Evolutionary conservation across 2,329 filamentous ascomycete species (phyloP).

Genomic region (Tympanopsis confertula): DNA sequence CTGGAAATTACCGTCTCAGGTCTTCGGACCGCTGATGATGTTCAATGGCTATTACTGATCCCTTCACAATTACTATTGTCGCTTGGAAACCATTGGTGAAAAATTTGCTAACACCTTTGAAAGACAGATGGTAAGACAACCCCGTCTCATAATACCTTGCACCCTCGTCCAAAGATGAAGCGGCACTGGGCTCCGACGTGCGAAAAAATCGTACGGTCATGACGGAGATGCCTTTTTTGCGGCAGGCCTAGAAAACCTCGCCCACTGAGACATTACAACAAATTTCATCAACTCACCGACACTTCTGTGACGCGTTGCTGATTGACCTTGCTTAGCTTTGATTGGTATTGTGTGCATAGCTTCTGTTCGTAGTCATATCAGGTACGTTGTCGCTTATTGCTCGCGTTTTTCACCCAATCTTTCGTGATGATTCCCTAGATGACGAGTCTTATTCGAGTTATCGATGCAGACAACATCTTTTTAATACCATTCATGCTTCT

Average conservation of each 20-base stretch:
- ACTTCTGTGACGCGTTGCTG: not conserved
- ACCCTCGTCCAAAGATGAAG: slow-evolving; percentile 33
- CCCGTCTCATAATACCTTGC: slow-evolving; percentile 1
- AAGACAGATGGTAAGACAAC: too few relatives aligned
- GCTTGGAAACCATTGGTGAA: slow-evolving; percentile 11
- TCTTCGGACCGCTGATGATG: slow-evolving; percentile 44
- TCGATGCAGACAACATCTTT: slow-evolving; percentile 58
- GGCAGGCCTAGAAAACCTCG: slow-evolving; percentile 98
- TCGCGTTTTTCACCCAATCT: too few relatives aligned
- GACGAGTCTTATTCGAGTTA: slow-evolving; percentile 70
- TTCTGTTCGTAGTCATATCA: too few relatives aligned
- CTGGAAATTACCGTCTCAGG: slow-evolving; percentile 63
- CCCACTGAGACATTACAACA: slow-evolving; percentile 73
- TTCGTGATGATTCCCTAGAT: slow-evolving; percentile 48
- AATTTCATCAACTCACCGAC: slow-evolving; percentile 13
- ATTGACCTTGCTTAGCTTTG: not conserved
- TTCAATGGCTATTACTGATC: slow-evolving; percentile 49
- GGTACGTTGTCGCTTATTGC: too few relatives aligned
- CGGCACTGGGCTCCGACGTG: slow-evolving; percentile 62
- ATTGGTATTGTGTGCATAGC: slow-evolving; percentile 1
- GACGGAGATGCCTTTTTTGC: slow-evolving; percentile 52
- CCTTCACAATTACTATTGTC: slow-evolving; percentile 10
- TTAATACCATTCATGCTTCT: slow-evolving; percentile 65
- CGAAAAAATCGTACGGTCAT: slow-evolving; percentile 29
- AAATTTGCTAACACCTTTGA: slow-evolving; percentile 5